Conservation (phyloP, 2,329 filamentous ascomycete species). For the Aspergillus sp. region DNA sequence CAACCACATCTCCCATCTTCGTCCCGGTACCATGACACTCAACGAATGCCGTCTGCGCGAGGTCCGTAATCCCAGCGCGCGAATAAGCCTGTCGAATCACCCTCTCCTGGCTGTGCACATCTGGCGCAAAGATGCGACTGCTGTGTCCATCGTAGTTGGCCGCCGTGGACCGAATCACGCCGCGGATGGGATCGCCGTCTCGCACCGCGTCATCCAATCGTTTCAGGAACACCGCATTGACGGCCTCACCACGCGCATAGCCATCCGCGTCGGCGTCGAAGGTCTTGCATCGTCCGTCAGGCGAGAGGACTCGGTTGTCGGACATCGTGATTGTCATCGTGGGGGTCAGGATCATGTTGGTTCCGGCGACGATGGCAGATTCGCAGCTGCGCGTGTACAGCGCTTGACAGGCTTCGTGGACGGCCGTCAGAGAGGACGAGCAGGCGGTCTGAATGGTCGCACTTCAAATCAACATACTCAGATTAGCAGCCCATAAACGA, state of each 20-base stretch:
- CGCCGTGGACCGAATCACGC: conserved; percentile 7
- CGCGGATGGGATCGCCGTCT: conserved; percentile 34
- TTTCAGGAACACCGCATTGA: conserved; percentile 50
- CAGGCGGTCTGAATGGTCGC: conserved; percentile 42
- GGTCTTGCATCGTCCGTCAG: conserved; percentile 47
- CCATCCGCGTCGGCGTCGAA: conserved; percentile 51
- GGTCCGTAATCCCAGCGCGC: conserved; percentile 5
- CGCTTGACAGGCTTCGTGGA: conserved; percentile 27
- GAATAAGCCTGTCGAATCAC: conserved; percentile 16
- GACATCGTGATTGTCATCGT: conserved; percentile 22
- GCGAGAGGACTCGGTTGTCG: conserved; percentile 35
- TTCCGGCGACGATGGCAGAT: conserved; percentile 35
- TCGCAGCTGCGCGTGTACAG: conserved; percentile 22
- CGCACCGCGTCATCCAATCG: conserved; percentile 45
- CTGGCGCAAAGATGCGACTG: conserved; percentile 13
- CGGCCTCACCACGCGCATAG: conserved; percentile 52
- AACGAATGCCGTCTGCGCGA: conserved; percentile 10
- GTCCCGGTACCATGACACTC: conserved; percentile 19
- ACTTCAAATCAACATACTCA: conserved; percentile 4
- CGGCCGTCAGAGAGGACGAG: conserved; percentile 39
- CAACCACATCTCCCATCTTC: conserved; percentile 9
- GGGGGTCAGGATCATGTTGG: conserved; percentile 24
- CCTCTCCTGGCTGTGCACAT: conserved; percentile 11
- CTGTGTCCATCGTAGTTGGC: conserved; percentile 18
- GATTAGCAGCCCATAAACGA: background rate